Base-by-base conservation (phyloP, 1,139 yeast genomes). In the Saccharomyces hybrid region DNA sequence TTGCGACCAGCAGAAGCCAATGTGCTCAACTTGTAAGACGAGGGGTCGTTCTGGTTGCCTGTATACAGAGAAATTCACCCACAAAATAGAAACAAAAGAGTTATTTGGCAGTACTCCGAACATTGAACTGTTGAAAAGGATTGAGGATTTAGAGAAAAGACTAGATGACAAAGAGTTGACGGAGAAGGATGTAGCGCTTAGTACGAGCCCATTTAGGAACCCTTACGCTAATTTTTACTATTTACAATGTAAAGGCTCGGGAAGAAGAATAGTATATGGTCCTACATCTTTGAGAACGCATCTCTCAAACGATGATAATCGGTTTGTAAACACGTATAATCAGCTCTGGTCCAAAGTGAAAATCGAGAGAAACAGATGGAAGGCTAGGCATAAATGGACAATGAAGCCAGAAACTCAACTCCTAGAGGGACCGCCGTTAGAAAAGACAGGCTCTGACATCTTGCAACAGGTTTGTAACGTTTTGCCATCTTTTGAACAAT, bases 1-100 rank as follows among this genome's bases (percentile, higher is more conserved):
- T 53, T 69, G 72, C 58, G 69, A 68, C 53, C 63, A 64, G 46
- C 57, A 49, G 38, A 60, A 61, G 50, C 70, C 68, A 3, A 55
- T 59, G 52, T 66, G 70, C 54, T 56, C 63, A 11, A 59, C 64
- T 46, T 64, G 70, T 52, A 30, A 49, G 32, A 58, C 62, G 13
- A 61, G 70, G 50, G 59, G 58, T 1, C 50, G 63, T 42, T 48
- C 59, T 2, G 59, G 55, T 16, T 68, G 71, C 57, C 52, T 60
- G 1, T 69, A 68, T 52, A 54, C 61, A 0, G 65, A 63, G 26
- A 44, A 20, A 13, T 44, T 38, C 48, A 20, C 42, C 26, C 46
- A 42, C 8, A 34, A 38, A 5, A 38, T 50, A n/a, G 38, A 50
- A 38, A 20, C 46, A 38, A 28, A 32, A 8, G 50, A 46, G 8